These are phyloP conservation scores for Silene coronaria DNA, from an alignment of 179 eudicot species.

Conservation along the genomic window DNA sequence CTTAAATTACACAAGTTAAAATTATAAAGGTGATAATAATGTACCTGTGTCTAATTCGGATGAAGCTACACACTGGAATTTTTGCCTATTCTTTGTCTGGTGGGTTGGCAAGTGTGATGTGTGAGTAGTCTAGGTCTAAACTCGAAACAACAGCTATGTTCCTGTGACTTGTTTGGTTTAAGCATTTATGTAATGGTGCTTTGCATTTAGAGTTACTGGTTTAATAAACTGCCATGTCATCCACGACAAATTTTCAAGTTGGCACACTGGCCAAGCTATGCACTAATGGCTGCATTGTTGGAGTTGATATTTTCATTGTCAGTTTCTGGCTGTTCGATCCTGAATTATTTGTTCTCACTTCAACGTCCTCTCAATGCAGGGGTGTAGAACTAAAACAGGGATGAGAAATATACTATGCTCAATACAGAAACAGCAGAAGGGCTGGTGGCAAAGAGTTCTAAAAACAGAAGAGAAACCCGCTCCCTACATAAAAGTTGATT, in stretches of 20 bases:
- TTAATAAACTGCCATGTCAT: not conserved
- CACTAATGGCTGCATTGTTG: not conserved
- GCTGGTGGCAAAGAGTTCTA: conserved; percentile 82
- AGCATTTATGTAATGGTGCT: not conserved
- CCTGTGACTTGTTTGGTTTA: not conserved
- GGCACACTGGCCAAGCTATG: not conserved
- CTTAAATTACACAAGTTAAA: not conserved
- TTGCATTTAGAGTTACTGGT: not conserved
- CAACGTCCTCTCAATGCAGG: conserved; percentile 34
- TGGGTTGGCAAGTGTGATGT: not conserved
- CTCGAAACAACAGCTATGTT: not conserved
- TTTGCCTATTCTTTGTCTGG: not conserved
- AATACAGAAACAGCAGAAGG: conserved; percentile 65
- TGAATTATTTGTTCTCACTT: not conserved
- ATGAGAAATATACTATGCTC: conserved; percentile 73
- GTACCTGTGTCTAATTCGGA: not conserved
- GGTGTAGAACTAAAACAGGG: conserved; percentile 62
- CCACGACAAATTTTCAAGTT: not conserved
- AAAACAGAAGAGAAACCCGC: conserved; percentile 82
- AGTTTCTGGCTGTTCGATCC: not conserved
- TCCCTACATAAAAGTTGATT: conserved; percentile 76
- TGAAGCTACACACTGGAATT: not conserved
- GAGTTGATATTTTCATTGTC: not conserved
- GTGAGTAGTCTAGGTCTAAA: not conserved
- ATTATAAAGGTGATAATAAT: not conserved